Evolutionary conservation across 805 yeast species (phyloP).

Genomic region (Yarrowia sp.): DNA sequence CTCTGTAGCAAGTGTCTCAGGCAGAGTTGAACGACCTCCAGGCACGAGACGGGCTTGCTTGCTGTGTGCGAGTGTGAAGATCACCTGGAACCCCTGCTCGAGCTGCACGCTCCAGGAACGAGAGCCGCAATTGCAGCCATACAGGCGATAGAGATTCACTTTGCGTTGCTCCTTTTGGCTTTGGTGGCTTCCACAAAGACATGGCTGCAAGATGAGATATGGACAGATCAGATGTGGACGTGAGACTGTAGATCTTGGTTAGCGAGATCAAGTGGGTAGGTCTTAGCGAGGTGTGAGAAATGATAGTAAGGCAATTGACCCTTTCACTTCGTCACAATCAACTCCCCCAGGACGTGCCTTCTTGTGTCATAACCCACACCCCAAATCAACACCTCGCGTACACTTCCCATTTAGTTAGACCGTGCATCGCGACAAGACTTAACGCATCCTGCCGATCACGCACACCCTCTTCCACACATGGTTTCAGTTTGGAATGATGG

Average conservation of each 20-base stretch:
- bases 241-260: conserved; percentile 3
- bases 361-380: no score
- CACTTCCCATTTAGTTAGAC: not conserved
- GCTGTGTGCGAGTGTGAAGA: no score
- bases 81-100: no score
- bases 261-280: no score
- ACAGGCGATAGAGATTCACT: not conserved
- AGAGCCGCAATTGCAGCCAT: not conserved
- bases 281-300: no score
- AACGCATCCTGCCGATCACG: not conserved
- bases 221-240: not conserved
- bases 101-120: no score
- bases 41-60: no score
- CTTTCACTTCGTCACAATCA: not conserved
- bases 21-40: no score
- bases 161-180: not conserved
- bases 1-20: no score
- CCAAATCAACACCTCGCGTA: not conserved
- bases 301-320: no score
- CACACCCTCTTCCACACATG: conserved; percentile 15
- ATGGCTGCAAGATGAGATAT: conserved; percentile 17
- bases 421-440: not conserved
- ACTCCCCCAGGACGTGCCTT: not conserved
- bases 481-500: conserved; percentile 24
- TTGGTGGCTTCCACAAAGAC: not conserved